phyloP scores from a whole-genome alignment of 2,329 filamentous ascomycete species.

The Pyrenochaeta sp. region DNA sequence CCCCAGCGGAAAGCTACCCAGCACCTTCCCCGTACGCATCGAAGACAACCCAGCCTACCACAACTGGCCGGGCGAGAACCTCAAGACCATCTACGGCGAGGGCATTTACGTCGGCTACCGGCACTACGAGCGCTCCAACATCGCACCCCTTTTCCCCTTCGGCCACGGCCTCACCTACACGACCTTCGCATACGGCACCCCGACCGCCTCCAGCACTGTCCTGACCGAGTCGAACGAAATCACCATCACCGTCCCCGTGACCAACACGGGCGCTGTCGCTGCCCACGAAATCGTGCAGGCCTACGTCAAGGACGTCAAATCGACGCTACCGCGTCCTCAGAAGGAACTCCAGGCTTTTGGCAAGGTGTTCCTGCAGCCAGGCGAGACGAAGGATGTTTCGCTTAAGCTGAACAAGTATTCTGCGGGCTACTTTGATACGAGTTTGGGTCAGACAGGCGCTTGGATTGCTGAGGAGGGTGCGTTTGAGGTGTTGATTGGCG shows the following conservation, averaged over 20 bases:
- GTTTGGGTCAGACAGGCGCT: constrained; percentile 52
- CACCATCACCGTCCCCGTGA: constrained; percentile 59
- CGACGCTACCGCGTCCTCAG: constrained; percentile 68
- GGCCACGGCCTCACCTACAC: constrained; percentile 82
- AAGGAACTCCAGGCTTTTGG: constrained; percentile 76
- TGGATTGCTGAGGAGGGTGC: constrained; percentile 73
- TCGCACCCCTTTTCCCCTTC: constrained; percentile 74
- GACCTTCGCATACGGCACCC: constrained; percentile 69
- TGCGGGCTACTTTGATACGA: constrained; percentile 68
- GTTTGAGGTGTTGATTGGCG: constrained; percentile 68
- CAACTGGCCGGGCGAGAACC: constrained; percentile 76
- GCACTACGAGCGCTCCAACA: constrained; percentile 70
- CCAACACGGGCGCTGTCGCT: constrained; percentile 63
- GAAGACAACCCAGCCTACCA: constrained; percentile 74
- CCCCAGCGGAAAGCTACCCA: constrained; percentile 76
- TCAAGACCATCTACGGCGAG: constrained; percentile 73
- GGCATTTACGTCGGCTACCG: constrained; percentile 76
- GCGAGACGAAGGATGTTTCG: constrained; percentile 44
- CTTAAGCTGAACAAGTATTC: constrained; percentile 55
- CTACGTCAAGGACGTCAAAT: constrained; percentile 70
- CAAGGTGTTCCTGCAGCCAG: constrained; percentile 47
- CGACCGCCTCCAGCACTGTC: constrained; percentile 59
- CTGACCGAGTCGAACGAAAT: constrained; percentile 57
- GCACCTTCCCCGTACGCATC: constrained; percentile 68
- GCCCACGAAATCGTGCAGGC: constrained; percentile 73